These are phyloP conservation scores for Diutina rugosa DNA, from an alignment of 1,139 yeast genomes.

Conservation along the genomic window DNA sequence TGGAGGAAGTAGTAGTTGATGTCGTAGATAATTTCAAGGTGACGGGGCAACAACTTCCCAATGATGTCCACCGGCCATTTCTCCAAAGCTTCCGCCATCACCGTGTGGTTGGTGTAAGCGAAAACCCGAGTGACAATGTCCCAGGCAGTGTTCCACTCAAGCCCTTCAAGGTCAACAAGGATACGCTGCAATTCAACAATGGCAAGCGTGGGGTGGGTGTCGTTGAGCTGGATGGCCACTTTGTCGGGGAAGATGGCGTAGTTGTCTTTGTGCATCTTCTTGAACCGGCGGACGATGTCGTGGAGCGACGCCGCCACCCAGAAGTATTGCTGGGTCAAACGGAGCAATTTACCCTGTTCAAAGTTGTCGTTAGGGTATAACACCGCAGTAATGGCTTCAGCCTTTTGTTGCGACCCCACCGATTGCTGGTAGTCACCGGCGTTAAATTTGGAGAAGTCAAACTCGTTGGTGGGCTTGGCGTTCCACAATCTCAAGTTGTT, in stretches of 20 bases:
- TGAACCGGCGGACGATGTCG: conserved; percentile 83
- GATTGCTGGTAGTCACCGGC: conserved; percentile 85
- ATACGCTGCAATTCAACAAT: conserved; percentile 83
- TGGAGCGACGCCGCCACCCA: conserved; percentile 94
- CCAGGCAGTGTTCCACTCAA: conserved; percentile 84
- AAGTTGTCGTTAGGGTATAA: conserved; percentile 89
- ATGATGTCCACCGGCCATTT: conserved; percentile 87
- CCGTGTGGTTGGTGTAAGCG: conserved; percentile 93
- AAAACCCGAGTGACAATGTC: conserved; percentile 65
- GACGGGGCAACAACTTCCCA: conserved; percentile 76
- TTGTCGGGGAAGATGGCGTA: conserved; percentile 81
- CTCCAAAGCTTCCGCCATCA: conserved; percentile 88
- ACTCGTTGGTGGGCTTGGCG: conserved; percentile 81
- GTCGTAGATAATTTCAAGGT: conserved; percentile 80
- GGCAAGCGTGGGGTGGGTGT: conserved; percentile 91
- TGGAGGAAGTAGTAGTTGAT: conserved; percentile 74
- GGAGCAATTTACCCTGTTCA: conserved; percentile 79
- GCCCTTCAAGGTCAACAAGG: conserved; percentile 69
- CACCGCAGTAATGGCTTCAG: conserved; percentile 86
- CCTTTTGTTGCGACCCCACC: conserved; percentile 72
- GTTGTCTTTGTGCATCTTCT: conserved; percentile 54
- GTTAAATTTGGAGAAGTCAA: conserved; percentile 85
- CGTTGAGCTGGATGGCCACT: conserved; percentile 87
- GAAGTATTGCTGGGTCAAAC: conserved; percentile 91
- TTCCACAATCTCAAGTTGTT: conserved; percentile 88